Conservation (phyloP, 257 asterid species). For the Schizonepeta tenuifolia region DNA sequence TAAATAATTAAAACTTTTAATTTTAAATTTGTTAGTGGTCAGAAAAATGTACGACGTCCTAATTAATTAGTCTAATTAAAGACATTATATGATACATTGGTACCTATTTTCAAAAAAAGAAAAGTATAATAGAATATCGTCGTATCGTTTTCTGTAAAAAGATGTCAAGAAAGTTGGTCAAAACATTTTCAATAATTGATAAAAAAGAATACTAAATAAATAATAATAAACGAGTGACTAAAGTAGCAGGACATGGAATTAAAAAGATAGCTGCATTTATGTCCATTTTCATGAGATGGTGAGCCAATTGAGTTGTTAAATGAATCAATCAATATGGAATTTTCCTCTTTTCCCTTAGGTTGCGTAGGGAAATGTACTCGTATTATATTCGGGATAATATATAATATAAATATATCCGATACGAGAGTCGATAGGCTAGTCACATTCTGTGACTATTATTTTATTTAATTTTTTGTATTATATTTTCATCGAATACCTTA, state of each 20-base stretch:
- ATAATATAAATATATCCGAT: neutral
- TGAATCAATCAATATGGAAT: constrained; percentile 20
- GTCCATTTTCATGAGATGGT: constrained; percentile 32
- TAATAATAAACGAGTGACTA: constrained; percentile 19
- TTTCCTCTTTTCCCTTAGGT: constrained; percentile 28
- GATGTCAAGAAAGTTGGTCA: constrained; percentile 37
- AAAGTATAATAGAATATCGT: neutral
- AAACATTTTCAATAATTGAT: constrained; percentile 32
- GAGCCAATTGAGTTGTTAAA: constrained; percentile 17
- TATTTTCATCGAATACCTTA: too few species aligned
- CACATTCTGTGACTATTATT: too few species aligned
- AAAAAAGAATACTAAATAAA: constrained; percentile 19
- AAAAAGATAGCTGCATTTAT: neutral
- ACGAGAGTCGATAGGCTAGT: too few species aligned
- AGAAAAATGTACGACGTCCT: neutral
- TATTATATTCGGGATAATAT: neutral
- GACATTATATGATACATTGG: too few species aligned
- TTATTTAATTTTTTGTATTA: too few species aligned
- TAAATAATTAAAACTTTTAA: too few species aligned
- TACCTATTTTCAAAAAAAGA: neutral
- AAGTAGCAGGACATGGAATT: constrained; percentile 26
- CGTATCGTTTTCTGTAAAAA: constrained; percentile 37
- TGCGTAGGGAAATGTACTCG: constrained; percentile 38
- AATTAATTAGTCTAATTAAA: neutral
- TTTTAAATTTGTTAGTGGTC: too few species aligned